phyloP scores from a whole-genome alignment of 176 grass and related monocot species.

The Elaeis guineensis region DNA sequence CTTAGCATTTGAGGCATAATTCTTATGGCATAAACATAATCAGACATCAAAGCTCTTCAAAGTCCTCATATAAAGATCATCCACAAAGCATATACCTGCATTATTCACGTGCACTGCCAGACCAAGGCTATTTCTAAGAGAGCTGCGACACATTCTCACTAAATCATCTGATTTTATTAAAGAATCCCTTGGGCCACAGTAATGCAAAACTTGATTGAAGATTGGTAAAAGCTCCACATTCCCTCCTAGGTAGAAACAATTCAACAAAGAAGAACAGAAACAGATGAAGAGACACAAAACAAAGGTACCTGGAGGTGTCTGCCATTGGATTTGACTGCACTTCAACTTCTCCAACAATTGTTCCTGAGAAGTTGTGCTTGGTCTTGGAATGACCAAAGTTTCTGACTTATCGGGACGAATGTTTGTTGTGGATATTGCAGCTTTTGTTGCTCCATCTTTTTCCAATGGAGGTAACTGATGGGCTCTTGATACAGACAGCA shows the following conservation, averaged over 20 bases:
- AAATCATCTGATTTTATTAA: too few species aligned
- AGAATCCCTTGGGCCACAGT: too few species aligned
- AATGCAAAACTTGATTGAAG: too few species aligned
- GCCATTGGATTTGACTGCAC: slow-evolving; percentile 59
- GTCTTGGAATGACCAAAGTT: slow-evolving; percentile 14
- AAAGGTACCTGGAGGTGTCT: slow-evolving; percentile 73
- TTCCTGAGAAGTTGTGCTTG: slow-evolving; percentile 27
- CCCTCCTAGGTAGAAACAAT: slow-evolving; percentile 1
- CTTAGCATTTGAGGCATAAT: too few species aligned
- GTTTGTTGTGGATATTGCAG: slow-evolving; percentile 21
- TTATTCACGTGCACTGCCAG: too few species aligned
- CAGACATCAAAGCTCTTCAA: too few species aligned
- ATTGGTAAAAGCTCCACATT: background rate
- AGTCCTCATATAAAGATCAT: too few species aligned
- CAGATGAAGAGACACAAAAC: slow-evolving; percentile 4
- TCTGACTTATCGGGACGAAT: slow-evolving; percentile 26
- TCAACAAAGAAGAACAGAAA: slow-evolving; percentile 22
- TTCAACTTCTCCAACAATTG: slow-evolving; percentile 55
- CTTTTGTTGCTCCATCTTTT: slow-evolving; percentile 19
- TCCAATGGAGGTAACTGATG: slow-evolving; percentile 11
- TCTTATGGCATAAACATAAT: too few species aligned
- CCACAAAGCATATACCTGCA: too few species aligned
- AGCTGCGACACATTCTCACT: too few species aligned
- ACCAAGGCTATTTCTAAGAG: too few species aligned
- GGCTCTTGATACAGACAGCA: slow-evolving; percentile 14